phyloP scores from a whole-genome alignment of 805 yeast genomes.

The Spathaspora arborariae region DNA sequence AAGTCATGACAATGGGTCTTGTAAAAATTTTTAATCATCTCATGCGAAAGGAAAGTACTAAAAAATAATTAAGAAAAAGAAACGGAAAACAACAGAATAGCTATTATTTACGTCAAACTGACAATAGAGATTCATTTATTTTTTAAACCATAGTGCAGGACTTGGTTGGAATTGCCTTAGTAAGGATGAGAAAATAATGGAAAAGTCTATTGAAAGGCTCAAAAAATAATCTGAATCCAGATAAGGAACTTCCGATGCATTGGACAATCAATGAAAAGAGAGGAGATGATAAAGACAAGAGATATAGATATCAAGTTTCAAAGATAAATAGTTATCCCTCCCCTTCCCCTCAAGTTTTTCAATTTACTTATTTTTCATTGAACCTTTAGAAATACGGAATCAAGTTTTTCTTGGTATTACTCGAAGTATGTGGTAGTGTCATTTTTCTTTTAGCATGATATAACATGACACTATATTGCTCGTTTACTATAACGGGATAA shows the following conservation, averaged over 20 bases:
- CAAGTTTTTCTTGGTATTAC: background rate
- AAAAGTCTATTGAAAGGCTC: background rate
- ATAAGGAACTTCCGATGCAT: background rate
- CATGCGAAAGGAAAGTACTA: background rate
- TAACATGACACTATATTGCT: background rate
- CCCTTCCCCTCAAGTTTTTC: background rate
- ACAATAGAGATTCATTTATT: background rate
- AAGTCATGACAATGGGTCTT: background rate
- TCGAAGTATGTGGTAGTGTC: too few species aligned
- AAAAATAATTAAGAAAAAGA: background rate
- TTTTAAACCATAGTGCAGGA: background rate
- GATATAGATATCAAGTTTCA: background rate
- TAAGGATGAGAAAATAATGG: background rate
- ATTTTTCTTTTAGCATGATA: too few species aligned
- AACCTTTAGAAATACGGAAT: too few species aligned
- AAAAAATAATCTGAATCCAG: background rate
- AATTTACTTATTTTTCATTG: background rate
- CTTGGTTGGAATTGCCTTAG: background rate
- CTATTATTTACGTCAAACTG: background rate
- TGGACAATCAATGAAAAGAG: background rate
- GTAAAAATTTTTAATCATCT: background rate
- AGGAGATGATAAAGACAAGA: background rate
- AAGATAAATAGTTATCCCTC: background rate
- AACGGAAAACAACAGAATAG: background rate
- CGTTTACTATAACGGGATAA: background rate